Base-by-base conservation (phyloP, 2,329 filamentous ascomycete species). In the Fusarium nygamai region DNA sequence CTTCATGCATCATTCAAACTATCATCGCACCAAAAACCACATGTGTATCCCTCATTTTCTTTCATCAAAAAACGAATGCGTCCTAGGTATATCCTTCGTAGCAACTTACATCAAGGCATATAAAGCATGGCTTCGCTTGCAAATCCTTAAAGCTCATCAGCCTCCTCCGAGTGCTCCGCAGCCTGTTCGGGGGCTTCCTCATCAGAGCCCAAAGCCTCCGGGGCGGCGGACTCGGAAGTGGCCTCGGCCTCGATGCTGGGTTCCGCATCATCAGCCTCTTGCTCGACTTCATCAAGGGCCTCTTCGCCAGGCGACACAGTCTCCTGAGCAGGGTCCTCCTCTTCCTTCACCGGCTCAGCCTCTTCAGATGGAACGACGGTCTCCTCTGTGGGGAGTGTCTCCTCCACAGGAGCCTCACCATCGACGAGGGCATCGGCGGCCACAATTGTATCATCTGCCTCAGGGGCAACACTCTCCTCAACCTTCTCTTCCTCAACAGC, bases 61-160 rank as follows among this genome's bases (percentile, higher is more conserved):
- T 72, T 74, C 74, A 71, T 78, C 46, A 77, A 75, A 76, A 72
- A 68, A 69, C 50, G 70, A 74, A 64, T 63, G 66, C 67, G 60
- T 76, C 69, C 68, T 67, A 78, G 78, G 72, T 79, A 77, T 77
- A 78, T 78, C 72, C 75, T 72, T 76, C 75, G 65, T 77, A 61
- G 48, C 76, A 72, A 72, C 72, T 79, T 73, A 72, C 75, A 77
- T 78, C 64, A 74, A 64, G 54, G 66, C 73, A 75, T 74, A 63
- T 61, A 71, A 75, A 78, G 70, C 62, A 51, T 62, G 59, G 47
- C 64, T 66, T 72, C 61, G 64, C 60, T 63, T 44, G 56, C 70
- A 57, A 53, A 63, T 51, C 16, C 51, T 44, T 72, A 78, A 60
- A 76, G 67, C 43, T 72, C 69, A 36, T 71, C 61, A 31, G 57